These are phyloP conservation scores for Aspergillus sp. DNA, from an alignment of 2,329 filamentous ascomycete genomes.

Conservation along the genomic window DNA sequence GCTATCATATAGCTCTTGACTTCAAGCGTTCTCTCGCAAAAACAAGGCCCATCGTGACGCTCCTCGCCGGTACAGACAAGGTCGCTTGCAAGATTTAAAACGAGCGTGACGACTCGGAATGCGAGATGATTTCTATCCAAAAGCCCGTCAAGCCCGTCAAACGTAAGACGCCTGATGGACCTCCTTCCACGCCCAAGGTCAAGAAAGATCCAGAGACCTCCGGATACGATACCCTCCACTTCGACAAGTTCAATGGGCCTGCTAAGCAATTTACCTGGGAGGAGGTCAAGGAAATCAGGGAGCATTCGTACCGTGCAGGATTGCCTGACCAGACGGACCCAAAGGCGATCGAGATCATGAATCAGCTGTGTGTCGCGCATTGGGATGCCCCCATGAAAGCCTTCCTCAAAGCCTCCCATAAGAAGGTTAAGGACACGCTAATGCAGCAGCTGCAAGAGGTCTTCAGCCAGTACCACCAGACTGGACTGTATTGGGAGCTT, in stretches of 20 bases:
- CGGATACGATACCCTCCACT: constrained; percentile 12
- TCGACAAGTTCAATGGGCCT: constrained; percentile 13
- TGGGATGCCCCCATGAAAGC: constrained; percentile 48
- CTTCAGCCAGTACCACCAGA: constrained; percentile 25
- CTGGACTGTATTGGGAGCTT: constrained; percentile 24
- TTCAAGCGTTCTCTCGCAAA: constrained; percentile 43
- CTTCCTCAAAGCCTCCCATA: constrained; percentile 25
- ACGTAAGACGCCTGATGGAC: constrained; percentile 10
- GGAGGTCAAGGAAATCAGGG: constrained; percentile 47
- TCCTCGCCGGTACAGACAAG: constrained; percentile 15
- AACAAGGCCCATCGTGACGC: constrained; percentile 32
- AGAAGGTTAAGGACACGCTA: constrained; percentile 21
- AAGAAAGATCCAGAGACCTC: constrained; percentile 1
- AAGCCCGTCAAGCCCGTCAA: too few species aligned
- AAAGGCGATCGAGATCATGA: constrained; percentile 52
- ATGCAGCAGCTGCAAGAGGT: constrained; percentile 40
- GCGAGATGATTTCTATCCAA: constrained; percentile 12
- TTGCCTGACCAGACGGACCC: constrained; percentile 51
- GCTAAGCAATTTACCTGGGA: constrained; percentile 19
- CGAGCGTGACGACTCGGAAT: constrained; percentile 17
- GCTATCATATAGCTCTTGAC: constrained; percentile 37
- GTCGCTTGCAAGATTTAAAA: constrained; percentile 27
- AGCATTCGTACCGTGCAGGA: constrained; percentile 46
- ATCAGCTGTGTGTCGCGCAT: constrained; percentile 46
- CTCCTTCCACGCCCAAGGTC: constrained; percentile 1